Base-by-base conservation (phyloP, 495 filamentous ascomycete species). In the Talaromyces trachyspermus region DNA sequence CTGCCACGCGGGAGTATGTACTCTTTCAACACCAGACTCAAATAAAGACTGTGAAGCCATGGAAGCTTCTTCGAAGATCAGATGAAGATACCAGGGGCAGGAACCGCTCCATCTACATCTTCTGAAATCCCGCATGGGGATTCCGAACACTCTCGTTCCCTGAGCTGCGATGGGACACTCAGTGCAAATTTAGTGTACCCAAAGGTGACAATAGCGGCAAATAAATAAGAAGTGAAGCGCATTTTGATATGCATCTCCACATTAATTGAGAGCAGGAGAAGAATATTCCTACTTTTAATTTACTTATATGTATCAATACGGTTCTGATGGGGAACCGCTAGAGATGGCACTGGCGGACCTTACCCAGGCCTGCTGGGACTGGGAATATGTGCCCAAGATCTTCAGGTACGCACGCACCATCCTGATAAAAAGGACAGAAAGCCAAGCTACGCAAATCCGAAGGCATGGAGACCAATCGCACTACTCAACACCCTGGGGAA, bases 401-500 rank as follows among this genome's bases (percentile, higher is more conserved):
- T n/a, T n/a, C n/a, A n/a, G n/a, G n/a, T n/a, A n/a, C n/a, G n/a
- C n/a, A n/a, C n/a, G n/a, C n/a, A n/a, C n/a, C n/a, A n/a, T n/a
- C n/a, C n/a, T n/a, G n/a, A n/a, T n/a, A n/a, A n/a, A n/a, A n/a
- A n/a, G n/a, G n/a, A n/a, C n/a, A n/a, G n/a, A n/a, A n/a, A n/a
- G n/a, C n/a, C n/a, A n/a, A n/a, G n/a, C 26, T 62, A 62, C 39
- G 49, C 46, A 14, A 43, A 46, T 24, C 50, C 55, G 0, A 62
- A 60, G 41, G 41, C 47, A 18, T 64, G 51, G 49, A 42, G 59
- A 22, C 55, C 55, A 14, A 64, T 66, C 1, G 60, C 63, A 12
- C 53, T 65, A 3, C 50, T 63, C 8, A 53, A 55, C 44, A 57
- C 55, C 18, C 22, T 63, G 1, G 58, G 60, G 8, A 65, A 60